Conservation (phyloP, 1,284 basidiomycete genomes). For the Malassezia psittaci region DNA sequence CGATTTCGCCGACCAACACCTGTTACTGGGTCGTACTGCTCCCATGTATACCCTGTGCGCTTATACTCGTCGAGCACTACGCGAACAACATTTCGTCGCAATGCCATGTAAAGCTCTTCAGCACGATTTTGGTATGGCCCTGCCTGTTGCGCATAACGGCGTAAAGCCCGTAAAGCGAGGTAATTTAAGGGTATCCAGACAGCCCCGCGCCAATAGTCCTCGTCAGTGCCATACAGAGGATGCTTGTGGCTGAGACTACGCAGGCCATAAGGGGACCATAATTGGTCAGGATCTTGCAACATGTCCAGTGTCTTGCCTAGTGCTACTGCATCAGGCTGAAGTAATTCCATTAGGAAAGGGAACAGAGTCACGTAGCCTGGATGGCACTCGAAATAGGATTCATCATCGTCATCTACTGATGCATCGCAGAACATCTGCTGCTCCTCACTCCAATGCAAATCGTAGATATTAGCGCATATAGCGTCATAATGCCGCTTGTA, state of each 20-base stretch:
- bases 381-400: constrained; percentile 79
- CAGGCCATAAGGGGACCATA: constrained; percentile 83
- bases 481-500: constrained; percentile 67
- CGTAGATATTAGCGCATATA: constrained; percentile 75
- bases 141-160: constrained; percentile 67
- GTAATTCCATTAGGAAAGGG: constrained; percentile 63
- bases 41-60: constrained; percentile 86
- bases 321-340: constrained; percentile 65
- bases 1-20: constrained; percentile 71
- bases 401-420: constrained; percentile 71
- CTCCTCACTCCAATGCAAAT: constrained; percentile 83
- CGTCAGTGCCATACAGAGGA: constrained; percentile 74
- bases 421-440: constrained; percentile 85
- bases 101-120: constrained; percentile 63
- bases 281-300: constrained; percentile 64
- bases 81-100: constrained; percentile 69
- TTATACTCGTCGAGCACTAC: constrained; percentile 84
- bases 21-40: constrained; percentile 76
- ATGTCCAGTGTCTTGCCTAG: constrained; percentile 69
- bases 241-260: constrained; percentile 74
- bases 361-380: constrained; percentile 85
- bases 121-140: constrained; percentile 71
- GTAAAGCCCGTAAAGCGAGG: constrained; percentile 64
- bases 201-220: constrained; percentile 92
- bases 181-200: constrained; percentile 97